These are phyloP conservation scores for Centaurea solstitialis DNA, from an alignment of 129 eudicot species.

Conservation along the genomic window DNA sequence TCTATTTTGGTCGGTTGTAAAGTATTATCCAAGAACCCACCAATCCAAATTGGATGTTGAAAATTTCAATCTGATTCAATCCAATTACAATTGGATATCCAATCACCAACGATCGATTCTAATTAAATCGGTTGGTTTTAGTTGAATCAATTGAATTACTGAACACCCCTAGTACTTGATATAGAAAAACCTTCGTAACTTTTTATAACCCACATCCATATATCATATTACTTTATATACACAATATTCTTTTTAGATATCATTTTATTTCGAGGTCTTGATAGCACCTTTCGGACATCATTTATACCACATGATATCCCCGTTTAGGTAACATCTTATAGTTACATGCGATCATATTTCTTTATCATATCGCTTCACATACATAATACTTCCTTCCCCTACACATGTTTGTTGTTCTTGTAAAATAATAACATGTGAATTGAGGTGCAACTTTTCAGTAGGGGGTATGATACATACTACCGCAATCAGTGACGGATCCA, in stretches of 20 bases:
- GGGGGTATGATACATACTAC: background rate
- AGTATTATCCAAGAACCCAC: too few species aligned
- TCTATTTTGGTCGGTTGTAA: too few species aligned
- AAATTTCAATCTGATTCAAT: too few species aligned
- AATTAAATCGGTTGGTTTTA: too few species aligned
- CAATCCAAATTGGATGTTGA: too few species aligned
- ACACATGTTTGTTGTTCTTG: background rate
- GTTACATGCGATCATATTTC: background rate
- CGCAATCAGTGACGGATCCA: too few species aligned
- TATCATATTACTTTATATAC: background rate
- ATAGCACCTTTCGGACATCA: background rate
- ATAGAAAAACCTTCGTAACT: background rate
- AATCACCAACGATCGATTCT: too few species aligned
- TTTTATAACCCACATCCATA: background rate
- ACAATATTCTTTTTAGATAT: background rate
- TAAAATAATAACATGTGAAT: background rate
- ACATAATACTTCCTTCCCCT: background rate
- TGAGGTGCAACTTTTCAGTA: background rate
- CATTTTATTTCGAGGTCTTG: background rate
- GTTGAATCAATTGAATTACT: too few species aligned
- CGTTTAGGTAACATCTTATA: background rate
- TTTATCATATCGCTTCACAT: background rate
- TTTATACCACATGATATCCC: background rate
- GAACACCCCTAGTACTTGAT: too few species aligned
- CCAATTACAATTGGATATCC: too few species aligned